A percentile compares a stretch with the other conserved stretches of the same genome.
phyloP scores from a whole-genome alignment of 352 stramenopile genomes.

The Pythium chondricola region DNA sequence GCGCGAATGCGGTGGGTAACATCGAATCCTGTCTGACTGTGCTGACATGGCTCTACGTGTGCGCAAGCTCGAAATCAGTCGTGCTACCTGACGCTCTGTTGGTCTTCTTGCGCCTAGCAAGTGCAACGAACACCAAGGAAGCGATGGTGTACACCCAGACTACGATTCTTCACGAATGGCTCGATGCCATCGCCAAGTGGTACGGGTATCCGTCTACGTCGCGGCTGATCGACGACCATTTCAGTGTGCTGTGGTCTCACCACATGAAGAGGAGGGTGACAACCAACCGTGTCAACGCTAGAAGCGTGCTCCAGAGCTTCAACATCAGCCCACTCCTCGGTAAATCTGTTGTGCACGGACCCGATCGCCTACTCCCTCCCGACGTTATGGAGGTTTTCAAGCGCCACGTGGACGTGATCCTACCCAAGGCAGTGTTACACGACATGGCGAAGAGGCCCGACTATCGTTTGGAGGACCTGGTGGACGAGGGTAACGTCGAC shows the following conservation, averaged over 20 bases:
- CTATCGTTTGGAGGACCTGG: too few species aligned
- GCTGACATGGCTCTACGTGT: slow-evolving; percentile 52
- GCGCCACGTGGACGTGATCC: slow-evolving; percentile 16
- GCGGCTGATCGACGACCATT: slow-evolving; percentile 60
- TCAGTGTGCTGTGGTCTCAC: slow-evolving; percentile 49
- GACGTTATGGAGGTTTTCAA: not conserved
- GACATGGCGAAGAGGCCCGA: slow-evolving; percentile 11
- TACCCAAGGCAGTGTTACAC: slow-evolving; percentile 15
- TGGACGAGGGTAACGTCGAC: not conserved
- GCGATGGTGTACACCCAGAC: slow-evolving; percentile 29
- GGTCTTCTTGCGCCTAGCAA: slow-evolving; percentile 43
- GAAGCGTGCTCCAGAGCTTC: too few species aligned
- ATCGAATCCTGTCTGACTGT: slow-evolving; percentile 32
- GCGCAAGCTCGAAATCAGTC: slow-evolving; percentile 51
- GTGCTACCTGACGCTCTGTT: slow-evolving; percentile 47
- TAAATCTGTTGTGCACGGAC: not conserved
- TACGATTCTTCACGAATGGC: slow-evolving; percentile 31
- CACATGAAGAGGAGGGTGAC: slow-evolving; percentile 6
- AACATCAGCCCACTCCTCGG: too few species aligned
- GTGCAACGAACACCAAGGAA: slow-evolving; percentile 10
- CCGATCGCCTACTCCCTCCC: not conserved
- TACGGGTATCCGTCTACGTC: slow-evolving; percentile 41
- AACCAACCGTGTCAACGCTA: too few species aligned
- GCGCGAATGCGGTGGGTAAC: not conserved
- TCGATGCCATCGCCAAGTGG: slow-evolving; percentile 31